Evolutionary conservation across 345 rosid genomes (phyloP).

Genomic region (Syzygium aromaticum): DNA sequence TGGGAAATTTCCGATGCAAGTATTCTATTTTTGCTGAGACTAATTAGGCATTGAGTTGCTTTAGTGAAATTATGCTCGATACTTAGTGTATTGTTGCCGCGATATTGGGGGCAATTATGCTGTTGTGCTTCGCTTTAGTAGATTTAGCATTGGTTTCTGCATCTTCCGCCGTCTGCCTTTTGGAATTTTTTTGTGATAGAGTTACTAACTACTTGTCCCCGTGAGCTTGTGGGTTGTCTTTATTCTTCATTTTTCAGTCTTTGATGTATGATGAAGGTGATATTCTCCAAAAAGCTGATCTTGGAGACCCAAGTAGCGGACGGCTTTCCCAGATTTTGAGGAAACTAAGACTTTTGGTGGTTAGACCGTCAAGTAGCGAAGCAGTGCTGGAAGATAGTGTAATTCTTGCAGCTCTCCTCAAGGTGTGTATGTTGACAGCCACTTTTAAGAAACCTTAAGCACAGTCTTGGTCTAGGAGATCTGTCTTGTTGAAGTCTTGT

Average conservation of each 20-base stretch:
- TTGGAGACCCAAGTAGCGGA: slow-evolving; percentile 44
- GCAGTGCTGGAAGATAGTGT: slow-evolving; percentile 33
- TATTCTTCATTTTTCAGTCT: slow-evolving; percentile 28
- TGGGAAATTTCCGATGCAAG: neutral
- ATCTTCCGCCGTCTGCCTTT: neutral
- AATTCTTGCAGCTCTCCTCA: slow-evolving; percentile 37
- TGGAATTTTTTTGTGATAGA: neutral
- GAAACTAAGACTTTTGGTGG: slow-evolving; percentile 43
- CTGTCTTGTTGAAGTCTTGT: neutral
- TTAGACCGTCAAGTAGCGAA: slow-evolving; percentile 28
- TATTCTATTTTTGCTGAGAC: neutral
- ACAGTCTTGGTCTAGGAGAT: neutral
- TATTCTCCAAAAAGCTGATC: slow-evolving; percentile 31
- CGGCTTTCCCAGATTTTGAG: slow-evolving; percentile 42
- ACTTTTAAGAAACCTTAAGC: neutral
- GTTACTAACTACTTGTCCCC: neutral
- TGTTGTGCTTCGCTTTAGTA: neutral
- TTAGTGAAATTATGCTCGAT: neutral
- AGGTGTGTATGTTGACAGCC: slow-evolving; percentile 25
- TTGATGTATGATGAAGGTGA: slow-evolving; percentile 85
- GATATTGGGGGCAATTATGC: neutral
- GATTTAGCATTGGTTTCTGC: neutral
- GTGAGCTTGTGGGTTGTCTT: neutral
- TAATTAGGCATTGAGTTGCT: neutral
- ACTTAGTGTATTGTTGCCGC: neutral